Percentiles rank a stretch among this genome's conserved stretches.
These are phyloP conservation scores for Quillaja saponaria DNA, from an alignment of 306 rosid genomes.

Conservation along the genomic window DNA sequence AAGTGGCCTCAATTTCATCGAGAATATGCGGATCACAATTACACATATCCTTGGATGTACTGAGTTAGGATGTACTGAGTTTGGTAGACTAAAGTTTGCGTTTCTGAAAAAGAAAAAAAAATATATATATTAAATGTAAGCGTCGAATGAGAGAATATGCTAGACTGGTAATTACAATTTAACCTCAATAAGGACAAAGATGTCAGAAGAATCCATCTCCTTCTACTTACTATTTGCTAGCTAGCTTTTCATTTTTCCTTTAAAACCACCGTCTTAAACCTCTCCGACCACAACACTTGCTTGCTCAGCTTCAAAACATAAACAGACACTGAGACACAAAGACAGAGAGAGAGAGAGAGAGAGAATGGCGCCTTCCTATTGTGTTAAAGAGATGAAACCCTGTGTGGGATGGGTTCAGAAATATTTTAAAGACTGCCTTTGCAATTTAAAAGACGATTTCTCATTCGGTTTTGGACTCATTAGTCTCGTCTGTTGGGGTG, in stretches of 20 bases:
- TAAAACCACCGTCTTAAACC: conserved; percentile 28
- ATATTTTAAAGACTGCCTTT: conserved; percentile 80
- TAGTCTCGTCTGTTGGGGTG: conserved; percentile 77
- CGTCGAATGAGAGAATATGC: conserved; percentile 35
- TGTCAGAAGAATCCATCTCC: not conserved
- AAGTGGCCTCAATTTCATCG: too few relatives aligned
- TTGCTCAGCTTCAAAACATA: not conserved
- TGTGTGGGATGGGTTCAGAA: conserved; percentile 69
- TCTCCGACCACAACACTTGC: not conserved
- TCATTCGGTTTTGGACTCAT: conserved; percentile 69
- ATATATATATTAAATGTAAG: too few relatives aligned
- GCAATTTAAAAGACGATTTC: conserved; percentile 63
- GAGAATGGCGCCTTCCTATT: conserved; percentile 57
- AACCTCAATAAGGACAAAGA: conserved; percentile 19
- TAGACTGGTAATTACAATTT: not conserved
- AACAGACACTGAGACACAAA: too few relatives aligned
- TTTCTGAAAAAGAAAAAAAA: too few relatives aligned
- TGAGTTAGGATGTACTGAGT: too few relatives aligned
- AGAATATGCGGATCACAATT: too few relatives aligned
- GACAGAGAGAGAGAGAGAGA: conserved; percentile 20
- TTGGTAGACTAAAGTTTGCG: too few relatives aligned
- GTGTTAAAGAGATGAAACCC: conserved; percentile 58
- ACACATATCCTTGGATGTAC: too few relatives aligned
- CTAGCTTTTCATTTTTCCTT: too few relatives aligned
- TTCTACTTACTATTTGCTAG: not conserved